Percentiles rank a stretch among this genome's conserved stretches.
Evolutionary conservation across 805 yeast species (phyloP).

Genomic region (Wickerhamiella nectarea): DNA sequence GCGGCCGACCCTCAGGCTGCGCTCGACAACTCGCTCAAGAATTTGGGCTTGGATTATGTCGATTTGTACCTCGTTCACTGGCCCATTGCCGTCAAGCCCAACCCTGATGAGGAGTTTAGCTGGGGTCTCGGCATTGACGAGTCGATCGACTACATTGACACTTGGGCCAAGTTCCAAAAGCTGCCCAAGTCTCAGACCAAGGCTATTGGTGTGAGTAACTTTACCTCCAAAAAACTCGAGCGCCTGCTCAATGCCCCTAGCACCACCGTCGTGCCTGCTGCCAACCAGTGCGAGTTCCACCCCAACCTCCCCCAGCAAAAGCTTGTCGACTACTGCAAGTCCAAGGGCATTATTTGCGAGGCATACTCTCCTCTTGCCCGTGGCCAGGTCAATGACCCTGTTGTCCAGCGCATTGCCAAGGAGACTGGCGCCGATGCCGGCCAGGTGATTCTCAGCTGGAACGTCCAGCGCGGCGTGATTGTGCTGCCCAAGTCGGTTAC

Average conservation of each 20-base stretch:
- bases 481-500: constrained; percentile 62
- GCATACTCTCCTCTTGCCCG: constrained; percentile 73
- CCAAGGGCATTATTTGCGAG: constrained; percentile 42
- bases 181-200: constrained; percentile 36
- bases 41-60: constrained; percentile 44
- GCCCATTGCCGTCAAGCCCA: constrained; percentile 25
- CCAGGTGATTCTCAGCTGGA: constrained; percentile 50
- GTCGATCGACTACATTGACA: constrained; percentile 35
- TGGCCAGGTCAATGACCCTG: constrained; percentile 36
- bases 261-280: constrained; percentile 48
- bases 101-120: constrained; percentile 31
- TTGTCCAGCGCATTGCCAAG: constrained; percentile 41
- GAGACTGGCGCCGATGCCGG: constrained; percentile 41
- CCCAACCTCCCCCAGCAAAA: constrained; percentile 56
- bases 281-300: constrained; percentile 62
- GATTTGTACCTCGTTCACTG: constrained; percentile 57
- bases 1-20: constrained; percentile 33
- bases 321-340: constrained; percentile 38
- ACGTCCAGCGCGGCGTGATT: constrained; percentile 45
- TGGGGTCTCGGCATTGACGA: constrained; percentile 25
- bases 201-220: constrained; percentile 64
- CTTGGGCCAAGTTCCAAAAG: constrained; percentile 48
- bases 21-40: constrained; percentile 36
- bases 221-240: constrained; percentile 38
- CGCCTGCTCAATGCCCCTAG: constrained; percentile 32